Evolutionary conservation across 1,284 basidiomycete species (phyloP).

Genomic region (Ganoderma multipileum): DNA sequence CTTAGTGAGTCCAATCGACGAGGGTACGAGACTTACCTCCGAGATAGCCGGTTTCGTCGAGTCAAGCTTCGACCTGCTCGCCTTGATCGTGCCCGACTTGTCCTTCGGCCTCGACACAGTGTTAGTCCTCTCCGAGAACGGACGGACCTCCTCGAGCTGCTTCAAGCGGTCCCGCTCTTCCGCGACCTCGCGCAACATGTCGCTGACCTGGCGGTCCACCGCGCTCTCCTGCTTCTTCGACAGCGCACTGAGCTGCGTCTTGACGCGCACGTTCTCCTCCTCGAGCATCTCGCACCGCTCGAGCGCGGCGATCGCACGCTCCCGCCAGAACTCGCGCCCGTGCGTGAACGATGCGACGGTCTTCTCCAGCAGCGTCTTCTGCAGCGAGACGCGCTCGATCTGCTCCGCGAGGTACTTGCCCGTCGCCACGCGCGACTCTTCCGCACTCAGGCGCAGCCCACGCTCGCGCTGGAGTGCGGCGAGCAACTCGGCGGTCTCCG

Average conservation of each 20-base stretch:
- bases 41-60: not conserved
- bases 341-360: constrained; percentile 18
- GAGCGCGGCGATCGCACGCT: constrained; percentile 21
- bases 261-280: constrained; percentile 27
- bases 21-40: not conserved
- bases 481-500: constrained; percentile 11
- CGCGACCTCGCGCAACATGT: constrained; percentile 24
- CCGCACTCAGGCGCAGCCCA: constrained; percentile 19
- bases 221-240: constrained; percentile 15
- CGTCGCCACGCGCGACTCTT: constrained; percentile 21
- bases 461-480: constrained; percentile 26
- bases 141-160: constrained; percentile 18
- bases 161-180: constrained; percentile 25
- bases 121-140: constrained; percentile 6
- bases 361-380: constrained; percentile 16
- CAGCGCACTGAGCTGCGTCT: constrained; percentile 20
- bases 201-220: constrained; percentile 21
- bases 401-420: constrained; percentile 29
- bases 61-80: constrained; percentile 1
- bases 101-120: not conserved
- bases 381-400: constrained; percentile 18
- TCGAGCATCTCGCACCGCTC: constrained; percentile 25
- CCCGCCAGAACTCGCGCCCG: constrained; percentile 20
- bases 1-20: not conserved
- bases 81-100: not conserved